A percentile compares a stretch with the other conserved stretches of the same genome.
phyloP scores from a whole-genome alignment of 129 eudicot species.

The Lactuca sativa region DNA sequence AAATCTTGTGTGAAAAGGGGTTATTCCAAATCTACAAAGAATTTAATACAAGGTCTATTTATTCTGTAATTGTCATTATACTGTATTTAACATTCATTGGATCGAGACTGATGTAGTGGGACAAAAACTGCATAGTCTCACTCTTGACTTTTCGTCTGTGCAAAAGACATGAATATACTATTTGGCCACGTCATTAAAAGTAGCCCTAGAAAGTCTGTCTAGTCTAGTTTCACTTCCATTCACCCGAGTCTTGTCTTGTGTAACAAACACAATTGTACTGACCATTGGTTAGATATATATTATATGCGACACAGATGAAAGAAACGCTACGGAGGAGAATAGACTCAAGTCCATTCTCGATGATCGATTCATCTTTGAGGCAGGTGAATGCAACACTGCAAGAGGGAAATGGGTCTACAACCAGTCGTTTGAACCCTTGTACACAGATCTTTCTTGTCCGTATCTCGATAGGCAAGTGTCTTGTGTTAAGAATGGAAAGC shows the following conservation, averaged over 20 bases:
- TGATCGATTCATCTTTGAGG: constrained; percentile 75
- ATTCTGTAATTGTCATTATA: neutral
- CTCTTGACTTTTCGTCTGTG: neutral
- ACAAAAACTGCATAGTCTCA: neutral
- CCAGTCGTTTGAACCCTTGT: constrained; percentile 64
- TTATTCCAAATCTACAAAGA: constrained; percentile 26
- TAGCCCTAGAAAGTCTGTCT: neutral
- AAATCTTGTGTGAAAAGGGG: constrained; percentile 50
- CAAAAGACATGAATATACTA: no score
- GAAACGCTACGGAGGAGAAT: constrained; percentile 21
- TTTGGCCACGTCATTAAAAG: neutral
- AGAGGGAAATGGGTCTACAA: constrained; percentile 89
- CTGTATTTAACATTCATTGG: neutral
- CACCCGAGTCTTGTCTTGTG: neutral
- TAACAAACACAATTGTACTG: neutral
- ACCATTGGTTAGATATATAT: constrained; percentile 9
- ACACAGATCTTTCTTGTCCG: constrained; percentile 74
- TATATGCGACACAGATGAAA: constrained; percentile 38
- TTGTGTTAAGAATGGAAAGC: constrained; percentile 77
- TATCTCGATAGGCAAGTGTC: constrained; percentile 83
- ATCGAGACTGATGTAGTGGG: neutral
- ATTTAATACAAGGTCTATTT: constrained; percentile 35
- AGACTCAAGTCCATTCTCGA: constrained; percentile 45
- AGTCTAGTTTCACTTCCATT: neutral
- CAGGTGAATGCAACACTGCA: constrained; percentile 61